These are phyloP conservation scores for Yamadazyma aaseri DNA, from an alignment of 1,139 yeast species.

Conservation along the genomic window DNA sequence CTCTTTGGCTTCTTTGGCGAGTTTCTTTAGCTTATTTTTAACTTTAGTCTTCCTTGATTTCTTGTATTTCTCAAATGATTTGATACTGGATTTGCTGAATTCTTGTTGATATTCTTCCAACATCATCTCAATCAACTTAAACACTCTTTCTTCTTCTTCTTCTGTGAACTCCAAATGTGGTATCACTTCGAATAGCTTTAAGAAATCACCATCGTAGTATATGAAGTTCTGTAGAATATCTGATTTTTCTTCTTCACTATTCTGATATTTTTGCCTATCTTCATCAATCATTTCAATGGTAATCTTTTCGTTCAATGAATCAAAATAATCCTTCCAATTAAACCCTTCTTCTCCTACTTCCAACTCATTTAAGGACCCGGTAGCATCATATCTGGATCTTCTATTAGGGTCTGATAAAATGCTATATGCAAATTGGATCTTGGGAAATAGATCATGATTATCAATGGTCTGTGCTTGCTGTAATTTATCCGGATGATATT, in stretches of 20 bases:
- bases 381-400: constrained; percentile 60
- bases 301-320: constrained; percentile 55
- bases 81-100: constrained; percentile 48
- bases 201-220: constrained; percentile 67
- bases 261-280: constrained; percentile 64
- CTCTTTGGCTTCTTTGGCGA: constrained; percentile 63
- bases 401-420: constrained; percentile 60
- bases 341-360: constrained; percentile 38
- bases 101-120: constrained; percentile 51
- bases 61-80: constrained; percentile 55
- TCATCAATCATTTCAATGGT: constrained; percentile 73
- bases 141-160: constrained; percentile 60
- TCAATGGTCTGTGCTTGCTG: constrained; percentile 28
- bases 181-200: constrained; percentile 66
- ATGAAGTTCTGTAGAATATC: constrained; percentile 64
- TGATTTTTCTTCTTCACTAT: constrained; percentile 60
- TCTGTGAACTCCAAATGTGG: constrained; percentile 73
- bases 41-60: constrained; percentile 46
- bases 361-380: constrained; percentile 61
- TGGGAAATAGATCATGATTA: constrained; percentile 50
- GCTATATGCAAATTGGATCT: constrained; percentile 74
- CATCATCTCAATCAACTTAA: constrained; percentile 49
- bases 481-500: constrained; percentile 78
- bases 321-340: constrained; percentile 67
- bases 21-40: constrained; percentile 43